A percentile compares a stretch with the other conserved stretches of the same genome.
phyloP scores from a whole-genome alignment of 805 yeast species.

The Ogataea naganishii region DNA sequence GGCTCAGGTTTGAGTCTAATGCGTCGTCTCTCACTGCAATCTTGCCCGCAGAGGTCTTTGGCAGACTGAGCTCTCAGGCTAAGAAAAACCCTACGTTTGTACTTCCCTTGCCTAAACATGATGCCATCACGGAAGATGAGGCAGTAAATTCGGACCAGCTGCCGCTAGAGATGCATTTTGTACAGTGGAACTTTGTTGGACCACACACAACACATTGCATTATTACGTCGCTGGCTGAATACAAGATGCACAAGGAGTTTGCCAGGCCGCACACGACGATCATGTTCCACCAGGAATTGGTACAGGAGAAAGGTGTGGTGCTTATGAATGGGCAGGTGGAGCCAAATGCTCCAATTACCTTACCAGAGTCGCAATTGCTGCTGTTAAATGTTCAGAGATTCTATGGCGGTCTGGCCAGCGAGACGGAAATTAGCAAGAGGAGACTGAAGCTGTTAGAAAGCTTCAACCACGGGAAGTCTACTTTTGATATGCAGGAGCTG shows the following conservation, averaged over 20 bases:
- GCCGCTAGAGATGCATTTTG: constrained; percentile 72
- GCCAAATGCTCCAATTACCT: constrained; percentile 52
- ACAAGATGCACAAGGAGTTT: constrained; percentile 79
- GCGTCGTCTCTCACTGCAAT: constrained; percentile 59
- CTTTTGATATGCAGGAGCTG: constrained; percentile 61
- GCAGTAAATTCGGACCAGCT: constrained; percentile 20
- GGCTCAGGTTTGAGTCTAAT: constrained; percentile 65
- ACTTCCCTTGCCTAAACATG: constrained; percentile 75
- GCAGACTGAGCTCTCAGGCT: constrained; percentile 57
- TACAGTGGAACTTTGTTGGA: constrained; percentile 91
- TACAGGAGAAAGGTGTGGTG: constrained; percentile 48
- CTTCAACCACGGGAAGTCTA: constrained; percentile 61
- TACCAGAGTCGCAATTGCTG: constrained; percentile 72
- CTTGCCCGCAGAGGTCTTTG: constrained; percentile 47
- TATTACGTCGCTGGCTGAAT: constrained; percentile 87
- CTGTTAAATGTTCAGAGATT: constrained; percentile 73
- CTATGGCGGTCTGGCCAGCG: constrained; percentile 58
- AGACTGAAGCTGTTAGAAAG: constrained; percentile 51
- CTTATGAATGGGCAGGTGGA: constrained; percentile 86
- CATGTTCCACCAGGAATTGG: constrained; percentile 76
- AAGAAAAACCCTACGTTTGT: constrained; percentile 73
- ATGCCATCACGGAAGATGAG: too few species aligned
- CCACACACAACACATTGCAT: constrained; percentile 79
- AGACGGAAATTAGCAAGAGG: constrained; percentile 30
- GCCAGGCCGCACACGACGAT: constrained; percentile 94